A percentile compares a stretch with the other conserved stretches of the same genome.
Conservation (phyloP, 2,329 filamentous ascomycete species). For the Plenodomus lindquistii region DNA sequence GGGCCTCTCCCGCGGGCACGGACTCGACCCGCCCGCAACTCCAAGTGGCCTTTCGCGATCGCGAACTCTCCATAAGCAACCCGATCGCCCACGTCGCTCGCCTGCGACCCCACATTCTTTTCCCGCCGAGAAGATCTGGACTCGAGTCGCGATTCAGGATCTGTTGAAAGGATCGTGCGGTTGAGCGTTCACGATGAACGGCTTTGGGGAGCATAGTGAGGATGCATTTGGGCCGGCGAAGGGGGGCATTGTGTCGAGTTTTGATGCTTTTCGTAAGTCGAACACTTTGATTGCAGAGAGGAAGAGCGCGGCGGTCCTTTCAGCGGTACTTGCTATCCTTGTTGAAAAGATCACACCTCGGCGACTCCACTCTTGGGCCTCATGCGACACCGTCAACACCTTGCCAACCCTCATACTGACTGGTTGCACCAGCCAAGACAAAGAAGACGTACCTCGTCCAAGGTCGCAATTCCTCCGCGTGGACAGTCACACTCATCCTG, state of each 20-base stretch:
- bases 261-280: constrained; percentile 91
- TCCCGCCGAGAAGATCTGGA: neutral
- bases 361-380: neutral
- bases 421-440: constrained; percentile 73
- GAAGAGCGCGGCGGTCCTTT: neutral
- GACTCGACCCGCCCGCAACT: constrained; percentile 29
- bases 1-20: constrained; percentile 26
- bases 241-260: constrained; percentile 67
- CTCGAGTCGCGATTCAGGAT: constrained; percentile 22
- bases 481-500: constrained; percentile 81
- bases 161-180: constrained; percentile 25
- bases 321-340: neutral
- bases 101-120: constrained; percentile 17
- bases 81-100: constrained; percentile 20
- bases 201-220: constrained; percentile 72
- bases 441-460: constrained; percentile 89
- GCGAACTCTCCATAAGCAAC: constrained; percentile 1
- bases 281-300: neutral
- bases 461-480: constrained; percentile 86
- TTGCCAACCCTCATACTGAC: constrained; percentile 10
- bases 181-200: constrained; percentile 66
- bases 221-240: constrained; percentile 76
- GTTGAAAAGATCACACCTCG: neutral
- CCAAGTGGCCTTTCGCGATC: constrained; percentile 42
- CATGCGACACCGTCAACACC: constrained; percentile 1